These are phyloP conservation scores for Cochlearia excelsa DNA, from an alignment of 345 rosid genomes.

Conservation along the genomic window DNA sequence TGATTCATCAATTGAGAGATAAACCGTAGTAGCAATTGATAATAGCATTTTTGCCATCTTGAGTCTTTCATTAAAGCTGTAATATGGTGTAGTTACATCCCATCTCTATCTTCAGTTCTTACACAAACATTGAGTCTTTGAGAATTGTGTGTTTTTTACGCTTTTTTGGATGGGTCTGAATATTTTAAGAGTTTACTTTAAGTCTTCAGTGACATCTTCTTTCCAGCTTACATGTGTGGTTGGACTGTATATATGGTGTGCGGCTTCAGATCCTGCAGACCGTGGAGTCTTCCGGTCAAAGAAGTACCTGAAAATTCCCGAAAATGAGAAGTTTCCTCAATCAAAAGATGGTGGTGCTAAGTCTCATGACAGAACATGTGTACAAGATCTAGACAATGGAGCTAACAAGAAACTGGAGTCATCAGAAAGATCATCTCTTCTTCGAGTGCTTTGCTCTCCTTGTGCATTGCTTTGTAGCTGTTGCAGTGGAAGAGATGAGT, in stretches of 20 bases:
- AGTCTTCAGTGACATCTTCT: background rate
- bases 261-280: slow-evolving; percentile 92
- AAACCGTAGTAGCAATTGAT: background rate
- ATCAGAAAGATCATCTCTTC: slow-evolving; percentile 43
- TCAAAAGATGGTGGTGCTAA: slow-evolving; percentile 53
- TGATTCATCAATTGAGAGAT: slow-evolving; percentile 1
- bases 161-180: background rate
- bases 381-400: slow-evolving; percentile 37
- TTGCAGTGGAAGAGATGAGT: slow-evolving; percentile 51
- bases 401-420: slow-evolving; percentile 38
- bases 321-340: slow-evolving; percentile 43
- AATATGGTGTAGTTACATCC: background rate
- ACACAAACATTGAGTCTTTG: background rate
- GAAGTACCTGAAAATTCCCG: slow-evolving; percentile 67
- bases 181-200: background rate
- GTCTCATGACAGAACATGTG: slow-evolving; percentile 46
- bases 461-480: slow-evolving; percentile 64
- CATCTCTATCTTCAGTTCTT: background rate
- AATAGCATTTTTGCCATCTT: background rate
- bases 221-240: slow-evolving; percentile 66
- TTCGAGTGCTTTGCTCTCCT: slow-evolving; percentile 51
- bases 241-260: slow-evolving; percentile 79
- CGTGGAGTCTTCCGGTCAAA: slow-evolving; percentile 70
- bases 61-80: background rate
- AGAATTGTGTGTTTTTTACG: background rate